Evolutionary conservation across 2,329 filamentous ascomycete species (phyloP).

Genomic region (Xylaria sp.): DNA sequence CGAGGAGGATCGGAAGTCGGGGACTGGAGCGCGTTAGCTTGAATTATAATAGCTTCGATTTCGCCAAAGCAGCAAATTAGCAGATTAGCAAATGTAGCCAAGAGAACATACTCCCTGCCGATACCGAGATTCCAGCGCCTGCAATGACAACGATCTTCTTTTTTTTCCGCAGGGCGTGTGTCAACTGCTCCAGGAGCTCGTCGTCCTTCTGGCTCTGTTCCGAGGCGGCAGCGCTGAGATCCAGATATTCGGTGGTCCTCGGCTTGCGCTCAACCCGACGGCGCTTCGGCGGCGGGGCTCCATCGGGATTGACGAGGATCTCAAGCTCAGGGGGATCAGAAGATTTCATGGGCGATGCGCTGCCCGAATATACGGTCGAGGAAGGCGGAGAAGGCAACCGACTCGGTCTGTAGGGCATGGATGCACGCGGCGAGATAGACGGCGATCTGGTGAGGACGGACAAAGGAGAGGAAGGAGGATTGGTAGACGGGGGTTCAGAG

Average conservation of each 20-base stretch:
- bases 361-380: constrained; percentile 59
- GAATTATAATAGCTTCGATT: constrained; percentile 38
- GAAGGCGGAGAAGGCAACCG: constrained; percentile 67
- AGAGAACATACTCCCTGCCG: constrained; percentile 74
- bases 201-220: constrained; percentile 62
- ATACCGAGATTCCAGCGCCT: constrained; percentile 95
- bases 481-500: constrained; percentile 56
- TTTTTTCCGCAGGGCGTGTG: constrained; percentile 83
- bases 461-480: constrained; percentile 64
- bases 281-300: constrained; percentile 78
- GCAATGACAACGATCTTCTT: constrained; percentile 98
- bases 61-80: constrained; percentile 33
- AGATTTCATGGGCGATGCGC: constrained; percentile 62
- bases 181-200: constrained; percentile 75
- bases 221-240: constrained; percentile 67
- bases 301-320: constrained; percentile 62
- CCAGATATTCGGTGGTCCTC: constrained; percentile 84
- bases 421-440: constrained; percentile 58
- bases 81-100: neutral
- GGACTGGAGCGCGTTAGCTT: constrained; percentile 66
- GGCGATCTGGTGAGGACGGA: constrained; percentile 66
- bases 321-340: constrained; percentile 54
- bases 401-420: constrained; percentile 52
- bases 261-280: constrained; percentile 71
- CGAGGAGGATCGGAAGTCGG: constrained; percentile 92